A percentile compares a stretch with the other conserved stretches of the same genome.
These are phyloP conservation scores for Malbranchea cinnamomea DNA, from an alignment of 2,329 filamentous ascomycete genomes.

Conservation along the genomic window DNA sequence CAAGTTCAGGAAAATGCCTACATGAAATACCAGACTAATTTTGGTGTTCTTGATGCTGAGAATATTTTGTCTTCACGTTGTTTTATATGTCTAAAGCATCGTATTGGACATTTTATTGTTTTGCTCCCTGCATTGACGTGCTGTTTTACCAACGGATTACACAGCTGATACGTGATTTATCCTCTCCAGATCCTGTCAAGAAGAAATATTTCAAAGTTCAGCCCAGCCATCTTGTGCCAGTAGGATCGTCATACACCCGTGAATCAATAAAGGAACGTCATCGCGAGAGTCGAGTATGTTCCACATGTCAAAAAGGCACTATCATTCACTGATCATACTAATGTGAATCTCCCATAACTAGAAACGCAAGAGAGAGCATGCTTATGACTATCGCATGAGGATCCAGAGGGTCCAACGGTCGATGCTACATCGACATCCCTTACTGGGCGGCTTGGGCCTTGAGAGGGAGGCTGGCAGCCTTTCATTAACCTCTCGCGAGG, in stretches of 20 bases:
- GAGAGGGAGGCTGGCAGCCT: constrained; percentile 18
- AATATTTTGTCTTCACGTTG: constrained; percentile 1
- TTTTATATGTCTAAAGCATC: neutral
- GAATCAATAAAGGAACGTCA: constrained; percentile 5
- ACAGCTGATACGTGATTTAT: no score
- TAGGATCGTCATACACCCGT: constrained; percentile 10
- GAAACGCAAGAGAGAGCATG: constrained; percentile 16
- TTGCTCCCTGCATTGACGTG: neutral
- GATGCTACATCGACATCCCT: constrained; percentile 16
- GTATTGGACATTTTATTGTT: neutral
- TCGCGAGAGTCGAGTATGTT: constrained; percentile 4
- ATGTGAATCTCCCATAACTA: constrained; percentile 6
- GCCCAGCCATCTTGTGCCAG: constrained; percentile 34
- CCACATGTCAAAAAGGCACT: no score
- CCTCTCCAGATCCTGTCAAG: constrained; percentile 36
- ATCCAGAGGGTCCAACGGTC: constrained; percentile 22
- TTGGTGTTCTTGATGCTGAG: neutral
- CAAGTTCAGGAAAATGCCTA: neutral
- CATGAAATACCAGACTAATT: neutral
- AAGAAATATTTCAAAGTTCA: constrained; percentile 56
- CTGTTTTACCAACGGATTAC: neutral
- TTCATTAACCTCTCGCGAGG: constrained; percentile 10
- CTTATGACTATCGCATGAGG: constrained; percentile 15
- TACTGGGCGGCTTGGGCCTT: constrained; percentile 11
- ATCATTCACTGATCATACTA: neutral